phyloP scores from a whole-genome alignment of 495 filamentous ascomycete genomes.

The Neurospora tetrasperma region DNA sequence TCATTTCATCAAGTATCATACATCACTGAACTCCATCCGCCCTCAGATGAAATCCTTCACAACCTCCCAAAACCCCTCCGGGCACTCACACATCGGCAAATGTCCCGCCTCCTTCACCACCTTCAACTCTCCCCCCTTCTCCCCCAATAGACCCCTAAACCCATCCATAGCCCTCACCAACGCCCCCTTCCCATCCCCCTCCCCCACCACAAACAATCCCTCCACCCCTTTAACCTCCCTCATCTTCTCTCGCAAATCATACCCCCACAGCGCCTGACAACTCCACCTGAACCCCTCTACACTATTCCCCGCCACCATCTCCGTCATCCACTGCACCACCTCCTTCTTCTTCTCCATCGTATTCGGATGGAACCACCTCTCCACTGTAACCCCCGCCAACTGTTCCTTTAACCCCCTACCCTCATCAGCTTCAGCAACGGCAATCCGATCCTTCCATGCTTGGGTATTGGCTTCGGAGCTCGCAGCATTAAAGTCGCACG shows the following conservation, averaged over 20 bases:
- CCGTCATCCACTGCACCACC: slow-evolving; percentile 38
- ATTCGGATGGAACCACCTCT: slow-evolving; percentile 61
- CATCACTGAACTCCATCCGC: no score
- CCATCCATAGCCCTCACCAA: slow-evolving; percentile 67
- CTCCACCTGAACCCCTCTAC: slow-evolving; percentile 58
- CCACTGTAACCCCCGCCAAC: slow-evolving; percentile 56
- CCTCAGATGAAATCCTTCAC: slow-evolving; percentile 43
- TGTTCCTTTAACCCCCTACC: slow-evolving; percentile 30
- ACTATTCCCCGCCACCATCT: slow-evolving; percentile 52
- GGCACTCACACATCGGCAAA: slow-evolving; percentile 74
- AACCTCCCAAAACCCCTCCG: slow-evolving; percentile 51
- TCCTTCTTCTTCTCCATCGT: slow-evolving; percentile 41
- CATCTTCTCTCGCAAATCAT: slow-evolving; percentile 60
- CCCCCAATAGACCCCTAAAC: slow-evolving; percentile 48
- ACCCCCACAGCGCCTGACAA: slow-evolving; percentile 65
- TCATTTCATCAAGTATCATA: no score
- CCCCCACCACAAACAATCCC: slow-evolving; percentile 58
- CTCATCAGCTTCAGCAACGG: slow-evolving; percentile 48
- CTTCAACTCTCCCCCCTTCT: slow-evolving; percentile 42
- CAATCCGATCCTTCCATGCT: slow-evolving; percentile 69
- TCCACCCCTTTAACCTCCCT: slow-evolving; percentile 40
- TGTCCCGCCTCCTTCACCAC: slow-evolving; percentile 60
- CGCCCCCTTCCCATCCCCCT: slow-evolving; percentile 54
- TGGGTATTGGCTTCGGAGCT: slow-evolving; percentile 57
- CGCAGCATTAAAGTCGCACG: slow-evolving; percentile 68